Base-by-base conservation (phyloP, 192 early-diverging fungal genomes). In the Backusella circina region DNA sequence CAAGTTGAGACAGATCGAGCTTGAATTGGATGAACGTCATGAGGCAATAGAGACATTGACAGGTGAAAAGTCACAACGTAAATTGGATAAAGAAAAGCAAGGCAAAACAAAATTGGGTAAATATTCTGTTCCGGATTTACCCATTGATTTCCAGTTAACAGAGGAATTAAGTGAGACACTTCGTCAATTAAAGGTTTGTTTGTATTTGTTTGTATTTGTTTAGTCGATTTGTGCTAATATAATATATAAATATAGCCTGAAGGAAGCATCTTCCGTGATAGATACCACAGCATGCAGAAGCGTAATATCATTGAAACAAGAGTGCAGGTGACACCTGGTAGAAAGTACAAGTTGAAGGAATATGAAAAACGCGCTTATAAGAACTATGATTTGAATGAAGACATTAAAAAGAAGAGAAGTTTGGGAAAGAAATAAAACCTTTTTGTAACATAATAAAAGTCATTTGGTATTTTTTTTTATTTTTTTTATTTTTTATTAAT, bases 291-390 rank as follows among this genome's bases (percentile, higher is more conserved):
- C 65, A 77, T 87, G 71, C 81, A 86, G 65, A 73, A 88, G 70
- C 83, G 87, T 51, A 88, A 87, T 44, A 83, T 88, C 47, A 86
- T 88, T 70, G 87, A 87, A 74, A 83, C 87, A 15, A 77, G 85
- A 78, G 67, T 86, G 18, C 81, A 76, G 23, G 82, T 87, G 65
- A 79, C 73, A 26, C 74, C 77, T 61, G 77, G 78, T 26, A 75
- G 83, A 75, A 80, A 82, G 74, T 87, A 87, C 73, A 79, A 76
- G 54, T 81, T 85, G 72, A 87, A 87, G 80, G 85, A 80, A 39
- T 85, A 84, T 71, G 86, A 87, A 73, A 84, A 81, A 77, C 79
- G 85, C 57, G 82, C 82, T 36, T 87, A 87, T 81, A 87, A 87
- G 84, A 81, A 81, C 28, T 87, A 85, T 65, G 85, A 86, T 37